Evolutionary conservation across 2,329 filamentous ascomycete genomes (phyloP).

Genomic region (Fonsecaea monophora): DNA sequence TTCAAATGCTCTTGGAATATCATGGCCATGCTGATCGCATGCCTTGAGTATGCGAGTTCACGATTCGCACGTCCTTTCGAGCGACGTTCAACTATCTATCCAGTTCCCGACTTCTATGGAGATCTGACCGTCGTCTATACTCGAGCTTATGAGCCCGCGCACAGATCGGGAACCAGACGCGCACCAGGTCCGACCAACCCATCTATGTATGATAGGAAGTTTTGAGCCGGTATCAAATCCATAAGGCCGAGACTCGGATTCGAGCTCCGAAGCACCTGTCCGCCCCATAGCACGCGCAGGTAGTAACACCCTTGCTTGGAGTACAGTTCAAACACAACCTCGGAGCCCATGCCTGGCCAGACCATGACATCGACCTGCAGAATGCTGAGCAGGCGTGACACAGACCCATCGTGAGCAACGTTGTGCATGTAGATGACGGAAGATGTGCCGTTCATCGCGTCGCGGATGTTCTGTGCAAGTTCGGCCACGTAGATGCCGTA

Average conservation of each 20-base stretch:
- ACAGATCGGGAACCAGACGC: slow-evolving; percentile 51
- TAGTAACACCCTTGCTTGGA: slow-evolving; percentile 56
- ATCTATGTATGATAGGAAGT: slow-evolving; percentile 73
- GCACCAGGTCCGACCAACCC: slow-evolving; percentile 66
- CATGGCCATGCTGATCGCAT: too few species aligned
- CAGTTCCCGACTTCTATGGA: not conserved
- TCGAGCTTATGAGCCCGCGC: slow-evolving; percentile 29
- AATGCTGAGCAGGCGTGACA: slow-evolving; percentile 71
- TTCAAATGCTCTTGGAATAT: too few species aligned
- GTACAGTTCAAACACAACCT: slow-evolving; percentile 79
- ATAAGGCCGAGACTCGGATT: slow-evolving; percentile 71
- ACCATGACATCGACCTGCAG: slow-evolving; percentile 78
- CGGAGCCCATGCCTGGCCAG: slow-evolving; percentile 83
- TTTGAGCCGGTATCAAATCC: slow-evolving; percentile 73
- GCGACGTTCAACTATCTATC: not conserved
- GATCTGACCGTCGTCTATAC: not conserved
- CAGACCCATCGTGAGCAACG: slow-evolving; percentile 78
- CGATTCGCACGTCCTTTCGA: too few species aligned
- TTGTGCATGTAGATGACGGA: slow-evolving; percentile 72
- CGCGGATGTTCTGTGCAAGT: slow-evolving; percentile 69
- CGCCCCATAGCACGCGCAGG: slow-evolving; percentile 74
- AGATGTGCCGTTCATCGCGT: slow-evolving; percentile 53
- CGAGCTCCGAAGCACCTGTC: slow-evolving; percentile 69
- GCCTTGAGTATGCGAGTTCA: too few species aligned
- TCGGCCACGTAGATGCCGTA: slow-evolving; percentile 79